phyloP scores from a whole-genome alignment of 305 asterid genomes.

The Solanum aculeatissimum region DNA sequence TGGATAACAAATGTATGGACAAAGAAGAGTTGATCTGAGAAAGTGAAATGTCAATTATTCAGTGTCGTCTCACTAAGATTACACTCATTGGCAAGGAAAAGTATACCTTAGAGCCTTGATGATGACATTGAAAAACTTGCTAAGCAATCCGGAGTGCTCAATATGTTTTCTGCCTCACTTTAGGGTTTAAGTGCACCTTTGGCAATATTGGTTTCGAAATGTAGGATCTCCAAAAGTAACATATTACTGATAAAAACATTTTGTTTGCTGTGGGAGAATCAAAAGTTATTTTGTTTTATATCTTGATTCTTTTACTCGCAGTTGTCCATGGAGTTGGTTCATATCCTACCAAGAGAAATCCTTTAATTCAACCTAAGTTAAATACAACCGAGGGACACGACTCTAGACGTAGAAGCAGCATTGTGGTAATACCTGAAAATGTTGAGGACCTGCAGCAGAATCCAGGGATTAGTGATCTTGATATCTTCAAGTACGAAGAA shows the following conservation, averaged over 20 bases:
- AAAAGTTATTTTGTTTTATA: neutral
- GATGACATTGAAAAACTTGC: no score
- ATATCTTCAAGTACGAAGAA: slow-evolving; percentile 75
- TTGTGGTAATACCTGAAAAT: slow-evolving; percentile 45
- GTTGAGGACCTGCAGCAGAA: slow-evolving; percentile 61
- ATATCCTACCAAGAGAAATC: slow-evolving; percentile 23
- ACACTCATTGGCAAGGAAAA: neutral
- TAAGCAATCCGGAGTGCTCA: no score
- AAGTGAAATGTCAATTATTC: neutral
- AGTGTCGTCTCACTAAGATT: neutral
- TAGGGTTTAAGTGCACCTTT: neutral
- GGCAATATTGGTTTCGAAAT: neutral
- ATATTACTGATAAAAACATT: neutral
- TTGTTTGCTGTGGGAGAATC: neutral
- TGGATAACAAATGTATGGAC: neutral
- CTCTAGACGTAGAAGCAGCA: slow-evolving; percentile 14
- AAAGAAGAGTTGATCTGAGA: rapidly evolving
- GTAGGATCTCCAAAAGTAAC: neutral
- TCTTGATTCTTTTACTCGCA: neutral
- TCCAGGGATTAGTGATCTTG: slow-evolving; percentile 65
- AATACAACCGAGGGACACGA: neutral
- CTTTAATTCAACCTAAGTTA: slow-evolving; percentile 9
- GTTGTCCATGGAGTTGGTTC: slow-evolving; percentile 20
- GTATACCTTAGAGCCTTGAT: no score
- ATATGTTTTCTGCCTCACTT: no score